These are phyloP conservation scores for Exutisphaerella laricina DNA, from an alignment of 2,329 filamentous ascomycete species.

Conservation along the genomic window DNA sequence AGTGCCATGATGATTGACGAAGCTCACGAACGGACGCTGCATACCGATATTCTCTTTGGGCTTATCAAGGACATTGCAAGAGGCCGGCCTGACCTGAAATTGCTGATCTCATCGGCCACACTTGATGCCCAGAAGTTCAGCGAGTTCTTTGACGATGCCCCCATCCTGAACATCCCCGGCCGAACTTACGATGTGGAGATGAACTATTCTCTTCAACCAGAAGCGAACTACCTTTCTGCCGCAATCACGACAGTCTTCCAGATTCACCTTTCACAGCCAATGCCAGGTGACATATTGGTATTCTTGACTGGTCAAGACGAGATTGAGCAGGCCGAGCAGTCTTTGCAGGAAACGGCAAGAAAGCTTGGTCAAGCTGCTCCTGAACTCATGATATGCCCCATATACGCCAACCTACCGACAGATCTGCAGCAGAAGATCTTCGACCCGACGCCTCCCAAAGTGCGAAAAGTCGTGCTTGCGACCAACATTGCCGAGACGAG, in stretches of 20 bases:
- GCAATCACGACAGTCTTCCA: slow-evolving; percentile 92
- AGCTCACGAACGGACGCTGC: slow-evolving; percentile 87
- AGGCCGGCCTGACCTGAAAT: slow-evolving; percentile 75
- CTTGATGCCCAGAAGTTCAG: slow-evolving; percentile 93
- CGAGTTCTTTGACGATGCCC: slow-evolving; percentile 83
- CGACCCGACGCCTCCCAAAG: slow-evolving; percentile 77
- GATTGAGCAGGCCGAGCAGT: slow-evolving; percentile 80
- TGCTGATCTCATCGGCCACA: slow-evolving; percentile 89
- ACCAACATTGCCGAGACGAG: slow-evolving; percentile 97
- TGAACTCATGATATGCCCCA: slow-evolving; percentile 84
- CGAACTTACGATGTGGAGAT: slow-evolving; percentile 85
- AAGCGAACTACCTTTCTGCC: slow-evolving; percentile 88
- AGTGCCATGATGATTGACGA: slow-evolving; percentile 94
- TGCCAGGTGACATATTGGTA: slow-evolving; percentile 78
- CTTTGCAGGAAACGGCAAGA: slow-evolving; percentile 75
- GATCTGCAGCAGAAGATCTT: slow-evolving; percentile 93
- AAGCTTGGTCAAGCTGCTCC: slow-evolving; percentile 81
- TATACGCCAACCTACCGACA: slow-evolving; percentile 88
- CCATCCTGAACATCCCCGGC: slow-evolving; percentile 92
- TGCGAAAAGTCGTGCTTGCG: slow-evolving; percentile 85
- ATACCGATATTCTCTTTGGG: slow-evolving; percentile 84
- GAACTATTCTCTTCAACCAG: slow-evolving; percentile 82
- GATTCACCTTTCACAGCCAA: slow-evolving; percentile 80
- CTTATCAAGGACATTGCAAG: slow-evolving; percentile 83
- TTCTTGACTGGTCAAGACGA: slow-evolving; percentile 96